Conservation (phyloP, 2,329 filamentous ascomycete genomes). For the Zymoseptoria pseudotritici region DNA sequence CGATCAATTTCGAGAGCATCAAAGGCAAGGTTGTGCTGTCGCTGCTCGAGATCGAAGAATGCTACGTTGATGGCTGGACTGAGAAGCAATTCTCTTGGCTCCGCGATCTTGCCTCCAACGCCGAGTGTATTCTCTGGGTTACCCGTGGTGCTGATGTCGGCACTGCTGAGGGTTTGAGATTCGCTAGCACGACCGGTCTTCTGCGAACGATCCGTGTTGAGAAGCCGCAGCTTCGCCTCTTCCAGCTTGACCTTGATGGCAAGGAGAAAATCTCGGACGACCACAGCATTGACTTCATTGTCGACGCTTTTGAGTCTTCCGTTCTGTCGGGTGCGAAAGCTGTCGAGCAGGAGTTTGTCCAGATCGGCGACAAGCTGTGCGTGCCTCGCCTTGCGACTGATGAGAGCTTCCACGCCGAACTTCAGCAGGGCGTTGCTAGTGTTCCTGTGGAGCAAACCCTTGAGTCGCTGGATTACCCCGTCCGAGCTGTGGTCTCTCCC, state of each 20-base stretch:
- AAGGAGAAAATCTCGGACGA: background rate
- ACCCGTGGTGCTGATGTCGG: conserved; percentile 3
- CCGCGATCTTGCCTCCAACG: conserved; percentile 1
- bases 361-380: conserved; percentile 1
- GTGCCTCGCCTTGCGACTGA: conserved; percentile 3
- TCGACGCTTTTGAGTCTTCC: conserved; percentile 2
- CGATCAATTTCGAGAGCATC: background rate
- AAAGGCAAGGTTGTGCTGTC: conserved; percentile 2
- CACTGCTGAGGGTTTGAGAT: background rate
- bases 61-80: conserved; percentile 2
- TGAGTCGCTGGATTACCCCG: background rate
- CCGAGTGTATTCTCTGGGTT: conserved; percentile 3
- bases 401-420: conserved; percentile 4
- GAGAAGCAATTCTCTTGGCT: conserved; percentile 4
- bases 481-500: conserved; percentile 1
- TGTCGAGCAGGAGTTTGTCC: conserved; percentile 2
- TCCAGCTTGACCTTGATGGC: conserved; percentile 2
- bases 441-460: background rate
- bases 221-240: conserved; percentile 3
- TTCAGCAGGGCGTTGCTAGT: background rate
- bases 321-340: background rate
- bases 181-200: conserved; percentile 1
- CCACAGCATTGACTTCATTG: conserved; percentile 1
- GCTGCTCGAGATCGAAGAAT: conserved; percentile 3
- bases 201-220: conserved; percentile 3